Percentiles rank a stretch among this genome's conserved stretches.
Conservation (phyloP, 768 basidiomycete genomes). For the Suillus decipiens region DNA sequence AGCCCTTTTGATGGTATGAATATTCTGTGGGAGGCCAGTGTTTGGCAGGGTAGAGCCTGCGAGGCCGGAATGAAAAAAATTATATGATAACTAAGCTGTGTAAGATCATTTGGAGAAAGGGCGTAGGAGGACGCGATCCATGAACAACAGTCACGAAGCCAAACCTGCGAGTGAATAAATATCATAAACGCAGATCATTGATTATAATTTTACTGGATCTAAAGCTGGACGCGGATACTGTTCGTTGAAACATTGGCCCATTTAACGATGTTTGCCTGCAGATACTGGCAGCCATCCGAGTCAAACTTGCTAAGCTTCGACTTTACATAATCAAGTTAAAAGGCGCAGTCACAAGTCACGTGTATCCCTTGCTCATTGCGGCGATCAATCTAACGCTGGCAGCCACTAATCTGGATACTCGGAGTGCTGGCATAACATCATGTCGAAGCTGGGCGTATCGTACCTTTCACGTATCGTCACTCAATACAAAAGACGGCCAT, state of each 20-base stretch:
- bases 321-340: too few species aligned
- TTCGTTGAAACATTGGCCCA: slow-evolving; percentile 59
- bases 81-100: slow-evolving; percentile 54
- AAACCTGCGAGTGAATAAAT: slow-evolving; percentile 50
- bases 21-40: slow-evolving; percentile 62
- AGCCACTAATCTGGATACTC: too few species aligned
- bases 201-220: slow-evolving; percentile 50
- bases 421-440: too few species aligned
- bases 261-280: slow-evolving; percentile 43
- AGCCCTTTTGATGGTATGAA: slow-evolving; percentile 38
- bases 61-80: slow-evolving; percentile 72
- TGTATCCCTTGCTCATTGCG: too few species aligned
- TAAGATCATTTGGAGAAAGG: slow-evolving; percentile 50
- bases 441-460: too few species aligned
- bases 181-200: neutral
- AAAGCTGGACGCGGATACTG: slow-evolving; percentile 63
- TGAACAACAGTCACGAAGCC: slow-evolving; percentile 71
- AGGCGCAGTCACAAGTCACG: too few species aligned
- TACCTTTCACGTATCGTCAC: too few species aligned
- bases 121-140: slow-evolving; percentile 57
- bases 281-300: too few species aligned
- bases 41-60: slow-evolving; percentile 68
- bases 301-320: too few species aligned
- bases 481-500: neutral
- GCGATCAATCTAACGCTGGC: too few species aligned